These are phyloP conservation scores for Globisporangium abappressorium DNA, from an alignment of 352 stramenopile genomes.

Conservation along the genomic window DNA sequence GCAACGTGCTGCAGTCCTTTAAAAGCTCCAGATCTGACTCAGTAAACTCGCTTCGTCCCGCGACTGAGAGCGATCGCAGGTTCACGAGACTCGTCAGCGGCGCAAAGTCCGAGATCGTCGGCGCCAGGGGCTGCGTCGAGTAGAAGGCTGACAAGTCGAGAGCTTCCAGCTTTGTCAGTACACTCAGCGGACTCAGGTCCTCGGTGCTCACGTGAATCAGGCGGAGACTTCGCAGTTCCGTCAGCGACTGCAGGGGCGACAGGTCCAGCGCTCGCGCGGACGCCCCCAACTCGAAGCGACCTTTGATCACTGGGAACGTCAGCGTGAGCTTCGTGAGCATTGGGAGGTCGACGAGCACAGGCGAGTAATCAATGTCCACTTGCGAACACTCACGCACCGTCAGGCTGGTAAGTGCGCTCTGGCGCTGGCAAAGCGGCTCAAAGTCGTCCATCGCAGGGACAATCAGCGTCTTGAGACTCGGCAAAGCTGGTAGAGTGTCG, in stretches of 20 bases:
- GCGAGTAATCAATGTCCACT: constrained; percentile 5
- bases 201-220: constrained; percentile 1
- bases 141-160: constrained; percentile 4
- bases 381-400: constrained; percentile 4
- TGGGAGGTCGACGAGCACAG: not conserved
- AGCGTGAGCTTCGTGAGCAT: not conserved
- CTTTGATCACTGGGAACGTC: constrained; percentile 1
- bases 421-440: constrained; percentile 4
- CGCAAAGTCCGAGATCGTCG: not conserved
- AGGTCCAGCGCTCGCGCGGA: not conserved
- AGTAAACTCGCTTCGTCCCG: not conserved
- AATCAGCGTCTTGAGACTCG: not conserved
- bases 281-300: not conserved
- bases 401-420: not conserved
- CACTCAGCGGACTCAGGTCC: constrained; percentile 1
- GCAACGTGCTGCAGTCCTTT: not conserved
- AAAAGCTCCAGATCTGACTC: not conserved
- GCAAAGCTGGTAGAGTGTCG: not conserved
- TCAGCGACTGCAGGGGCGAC: constrained; percentile 1
- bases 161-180: not conserved
- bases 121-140: not conserved
- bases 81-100: constrained; percentile 2
- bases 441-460: constrained; percentile 7
- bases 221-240: not conserved
- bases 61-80: constrained; percentile 1